Evolutionary conservation across 2,329 filamentous ascomycete species (phyloP).

Genomic region (Colletotrichum sp.): DNA sequence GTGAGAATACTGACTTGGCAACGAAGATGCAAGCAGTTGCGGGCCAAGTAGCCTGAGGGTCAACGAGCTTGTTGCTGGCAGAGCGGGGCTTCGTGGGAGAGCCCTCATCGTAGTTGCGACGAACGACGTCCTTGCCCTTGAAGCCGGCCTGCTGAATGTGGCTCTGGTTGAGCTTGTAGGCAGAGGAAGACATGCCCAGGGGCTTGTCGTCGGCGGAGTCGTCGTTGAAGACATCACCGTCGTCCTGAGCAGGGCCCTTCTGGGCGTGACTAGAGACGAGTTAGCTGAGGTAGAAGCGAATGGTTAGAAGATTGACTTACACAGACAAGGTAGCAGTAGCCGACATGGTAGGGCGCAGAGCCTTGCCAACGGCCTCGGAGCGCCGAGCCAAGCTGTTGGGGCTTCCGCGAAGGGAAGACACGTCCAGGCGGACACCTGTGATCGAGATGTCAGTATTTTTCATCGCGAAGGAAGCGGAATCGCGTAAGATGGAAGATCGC

Average conservation of each 20-base stretch:
- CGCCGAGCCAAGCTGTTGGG: neutral
- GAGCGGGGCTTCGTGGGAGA: conserved; percentile 10
- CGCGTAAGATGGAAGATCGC: neutral
- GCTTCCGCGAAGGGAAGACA: conserved; percentile 4
- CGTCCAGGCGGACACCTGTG: neutral
- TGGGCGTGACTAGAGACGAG: neutral
- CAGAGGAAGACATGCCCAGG: neutral
- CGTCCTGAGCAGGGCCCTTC: neutral
- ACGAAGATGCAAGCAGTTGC: conserved; percentile 67
- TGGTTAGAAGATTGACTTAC: neutral
- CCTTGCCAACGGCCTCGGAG: neutral
- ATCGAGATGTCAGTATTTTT: neutral
- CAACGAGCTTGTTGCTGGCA: conserved; percentile 24
- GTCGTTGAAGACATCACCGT: conserved; percentile 9
- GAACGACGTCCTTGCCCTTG: neutral
- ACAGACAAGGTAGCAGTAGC: conserved; percentile 4
- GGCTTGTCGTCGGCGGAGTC: neutral
- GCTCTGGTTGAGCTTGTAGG: neutral
- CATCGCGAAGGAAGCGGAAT: neutral
- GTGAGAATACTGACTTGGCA: conserved; percentile 60
- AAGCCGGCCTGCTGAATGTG: neutral
- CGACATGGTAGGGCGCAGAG: conserved; percentile 14
- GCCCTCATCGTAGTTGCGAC: neutral
- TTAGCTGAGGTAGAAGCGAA: neutral
- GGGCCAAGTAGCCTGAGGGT: conserved; percentile 59